These are phyloP conservation scores for Suillus hirtellus DNA, from an alignment of 768 basidiomycete genomes.

Conservation along the genomic window DNA sequence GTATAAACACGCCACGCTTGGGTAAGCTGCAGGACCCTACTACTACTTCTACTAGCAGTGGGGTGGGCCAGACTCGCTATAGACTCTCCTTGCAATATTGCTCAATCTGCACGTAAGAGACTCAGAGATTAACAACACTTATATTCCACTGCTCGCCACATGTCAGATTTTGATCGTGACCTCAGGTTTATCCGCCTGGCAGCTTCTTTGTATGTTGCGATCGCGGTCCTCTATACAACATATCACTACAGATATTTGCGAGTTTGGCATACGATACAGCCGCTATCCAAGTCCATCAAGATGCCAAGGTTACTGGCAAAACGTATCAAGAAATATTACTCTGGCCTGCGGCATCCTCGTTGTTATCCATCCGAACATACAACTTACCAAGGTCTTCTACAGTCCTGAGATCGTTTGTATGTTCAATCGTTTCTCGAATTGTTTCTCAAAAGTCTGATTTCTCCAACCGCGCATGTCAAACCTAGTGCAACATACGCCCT, in stretches of 20 bases:
- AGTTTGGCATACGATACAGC: slow-evolving; percentile 1
- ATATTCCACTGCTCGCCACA: background rate
- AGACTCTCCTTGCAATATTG: slow-evolving; percentile 13
- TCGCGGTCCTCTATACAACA: slow-evolving; percentile 34
- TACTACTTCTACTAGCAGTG: too few relatives aligned
- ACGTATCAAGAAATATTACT: slow-evolving; percentile 21
- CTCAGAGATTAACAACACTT: slow-evolving; percentile 13
- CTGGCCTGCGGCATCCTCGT: slow-evolving; percentile 20
- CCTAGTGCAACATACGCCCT: slow-evolving; percentile 42
- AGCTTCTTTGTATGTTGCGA: slow-evolving; percentile 23
- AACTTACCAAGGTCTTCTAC: slow-evolving; percentile 59
- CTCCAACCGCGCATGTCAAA: slow-evolving; percentile 77
- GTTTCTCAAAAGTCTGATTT: slow-evolving; percentile 68
- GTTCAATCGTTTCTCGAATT: background rate
- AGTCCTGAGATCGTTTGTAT: background rate
- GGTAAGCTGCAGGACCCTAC: too few relatives aligned
- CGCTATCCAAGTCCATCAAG: background rate
- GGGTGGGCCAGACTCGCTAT: too few relatives aligned
- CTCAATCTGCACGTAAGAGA: slow-evolving; percentile 8
- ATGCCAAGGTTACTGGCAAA: slow-evolving; percentile 8
- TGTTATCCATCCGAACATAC: background rate
- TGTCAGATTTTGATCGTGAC: slow-evolving; percentile 3
- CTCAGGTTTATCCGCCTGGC: slow-evolving; percentile 10
- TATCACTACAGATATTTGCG: slow-evolving; percentile 14
- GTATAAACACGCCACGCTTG: background rate